Evolutionary conservation across 192 early-diverging fungal genomes (phyloP).

Genomic region (Coemansia guatemalensis): DNA sequence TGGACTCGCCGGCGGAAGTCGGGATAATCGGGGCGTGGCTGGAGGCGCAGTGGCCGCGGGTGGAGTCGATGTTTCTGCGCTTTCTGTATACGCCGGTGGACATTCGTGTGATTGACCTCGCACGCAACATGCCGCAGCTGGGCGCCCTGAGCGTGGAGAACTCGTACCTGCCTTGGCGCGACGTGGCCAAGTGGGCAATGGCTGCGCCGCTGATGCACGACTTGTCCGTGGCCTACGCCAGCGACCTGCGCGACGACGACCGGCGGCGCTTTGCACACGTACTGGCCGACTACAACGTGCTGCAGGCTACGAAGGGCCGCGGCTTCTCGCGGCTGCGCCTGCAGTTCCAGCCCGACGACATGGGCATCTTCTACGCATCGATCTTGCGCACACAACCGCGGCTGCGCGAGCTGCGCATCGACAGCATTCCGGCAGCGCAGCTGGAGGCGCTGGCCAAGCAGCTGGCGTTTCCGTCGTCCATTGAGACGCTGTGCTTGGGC

Average conservation of each 20-base stretch:
- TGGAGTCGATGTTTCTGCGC: constrained; percentile 42
- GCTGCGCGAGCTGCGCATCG: constrained; percentile 50
- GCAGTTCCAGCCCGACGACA: constrained; percentile 55
- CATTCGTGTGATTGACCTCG: constrained; percentile 45
- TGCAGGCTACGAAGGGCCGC: constrained; percentile 36
- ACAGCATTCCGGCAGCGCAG: constrained; percentile 41
- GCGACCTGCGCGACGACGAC: constrained; percentile 38
- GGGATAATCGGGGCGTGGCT: constrained; percentile 53
- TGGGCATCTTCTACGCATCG: constrained; percentile 54
- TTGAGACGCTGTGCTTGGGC: constrained; percentile 52
- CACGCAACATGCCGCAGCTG: constrained; percentile 42
- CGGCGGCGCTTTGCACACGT: constrained; percentile 46
- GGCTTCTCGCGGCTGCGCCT: constrained; percentile 44
- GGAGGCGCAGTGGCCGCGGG: constrained; percentile 46
- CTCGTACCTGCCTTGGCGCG: constrained; percentile 54
- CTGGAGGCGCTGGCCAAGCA: constrained; percentile 47
- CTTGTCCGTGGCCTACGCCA: constrained; percentile 47
- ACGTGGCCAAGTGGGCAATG: constrained; percentile 52
- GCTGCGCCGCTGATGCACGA: constrained; percentile 31
- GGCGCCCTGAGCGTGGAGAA: constrained; percentile 40
- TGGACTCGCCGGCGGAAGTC: constrained; percentile 53
- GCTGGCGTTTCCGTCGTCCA: constrained; percentile 47
- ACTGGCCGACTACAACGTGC: constrained; percentile 52
- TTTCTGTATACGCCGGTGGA: constrained; percentile 53
- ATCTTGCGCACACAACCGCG: constrained; percentile 46